These are phyloP conservation scores for Ceratobasidium papillatum DNA, from an alignment of 1,284 basidiomycete species.

Conservation along the genomic window DNA sequence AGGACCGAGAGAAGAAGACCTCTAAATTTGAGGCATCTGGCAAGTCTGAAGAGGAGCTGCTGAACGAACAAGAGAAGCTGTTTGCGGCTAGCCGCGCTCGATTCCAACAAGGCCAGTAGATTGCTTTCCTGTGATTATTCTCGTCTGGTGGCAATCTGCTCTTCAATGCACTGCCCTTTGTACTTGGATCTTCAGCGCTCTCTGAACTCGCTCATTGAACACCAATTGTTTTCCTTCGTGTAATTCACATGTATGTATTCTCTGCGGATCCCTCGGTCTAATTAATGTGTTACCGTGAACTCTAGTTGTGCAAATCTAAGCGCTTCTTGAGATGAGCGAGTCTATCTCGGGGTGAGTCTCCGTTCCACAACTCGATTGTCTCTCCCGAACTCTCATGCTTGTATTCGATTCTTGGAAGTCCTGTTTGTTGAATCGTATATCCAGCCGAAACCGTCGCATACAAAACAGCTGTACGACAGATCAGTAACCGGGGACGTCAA, in stretches of 20 bases:
- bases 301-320: neutral
- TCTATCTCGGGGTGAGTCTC: conserved; percentile 64
- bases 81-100: conserved; percentile 84
- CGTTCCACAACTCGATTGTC: conserved; percentile 69
- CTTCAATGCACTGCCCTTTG: neutral
- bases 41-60: conserved; percentile 89
- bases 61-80: conserved; percentile 86
- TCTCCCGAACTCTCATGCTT: conserved; percentile 44
- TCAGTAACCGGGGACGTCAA: neutral
- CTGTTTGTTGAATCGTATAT: conserved; percentile 83
- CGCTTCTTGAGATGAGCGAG: conserved; percentile 58
- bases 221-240: conserved; percentile 4
- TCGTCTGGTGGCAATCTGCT: neutral
- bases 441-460: conserved; percentile 83
- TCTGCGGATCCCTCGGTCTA: conserved; percentile 7
- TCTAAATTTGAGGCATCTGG: conserved; percentile 91
- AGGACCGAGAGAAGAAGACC: conserved; percentile 88
- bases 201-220: neutral
- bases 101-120: conserved; percentile 46
- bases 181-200: neutral
- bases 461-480: conserved; percentile 62
- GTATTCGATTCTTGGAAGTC: conserved; percentile 64
- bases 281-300: conserved; percentile 1
- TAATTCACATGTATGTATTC: conserved; percentile 38
- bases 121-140: neutral